These are phyloP conservation scores for Penicillium oxalicum DNA, from an alignment of 2,329 filamentous ascomycete genomes.

Conservation along the genomic window DNA sequence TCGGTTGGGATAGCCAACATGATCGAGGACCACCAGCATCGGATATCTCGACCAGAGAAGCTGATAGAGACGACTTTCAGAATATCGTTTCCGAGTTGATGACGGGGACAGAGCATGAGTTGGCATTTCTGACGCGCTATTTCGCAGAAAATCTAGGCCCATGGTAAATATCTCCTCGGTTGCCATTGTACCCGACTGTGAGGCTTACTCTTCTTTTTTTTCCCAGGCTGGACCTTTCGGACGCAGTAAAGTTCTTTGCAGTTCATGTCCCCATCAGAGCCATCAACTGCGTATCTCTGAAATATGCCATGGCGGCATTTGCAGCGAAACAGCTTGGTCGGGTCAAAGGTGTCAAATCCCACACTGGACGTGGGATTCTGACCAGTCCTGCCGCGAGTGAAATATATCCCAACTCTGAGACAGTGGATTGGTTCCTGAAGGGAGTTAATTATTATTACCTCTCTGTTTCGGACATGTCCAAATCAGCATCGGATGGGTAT, in stretches of 20 bases:
- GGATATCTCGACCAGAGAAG: conserved; percentile 17
- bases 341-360: conserved; percentile 26
- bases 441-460: conserved; percentile 57
- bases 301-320: conserved; percentile 34
- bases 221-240: conserved; percentile 35
- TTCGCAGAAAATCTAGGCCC: conserved; percentile 32
- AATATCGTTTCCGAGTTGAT: conserved; percentile 34
- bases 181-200: background rate
- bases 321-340: conserved; percentile 37
- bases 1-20: background rate
- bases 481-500: conserved; percentile 30
- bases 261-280: conserved; percentile 35
- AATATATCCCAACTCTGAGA: conserved; percentile 42
- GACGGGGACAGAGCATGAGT: conserved; percentile 35
- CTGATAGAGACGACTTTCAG: conserved; percentile 28
- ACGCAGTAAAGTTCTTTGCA: conserved; percentile 35
- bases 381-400: conserved; percentile 47
- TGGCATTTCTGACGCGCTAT: conserved; percentile 35
- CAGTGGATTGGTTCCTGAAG: conserved; percentile 55
- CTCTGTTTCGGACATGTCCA: conserved; percentile 48
- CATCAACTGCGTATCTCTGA: conserved; percentile 29
- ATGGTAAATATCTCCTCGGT: conserved; percentile 21
- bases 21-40: conserved; percentile 5
- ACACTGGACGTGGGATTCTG: conserved; percentile 19
- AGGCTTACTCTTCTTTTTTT: background rate